Base-by-base conservation (phyloP, 768 basidiomycete species). In the Lentinula aciculospora region DNA sequence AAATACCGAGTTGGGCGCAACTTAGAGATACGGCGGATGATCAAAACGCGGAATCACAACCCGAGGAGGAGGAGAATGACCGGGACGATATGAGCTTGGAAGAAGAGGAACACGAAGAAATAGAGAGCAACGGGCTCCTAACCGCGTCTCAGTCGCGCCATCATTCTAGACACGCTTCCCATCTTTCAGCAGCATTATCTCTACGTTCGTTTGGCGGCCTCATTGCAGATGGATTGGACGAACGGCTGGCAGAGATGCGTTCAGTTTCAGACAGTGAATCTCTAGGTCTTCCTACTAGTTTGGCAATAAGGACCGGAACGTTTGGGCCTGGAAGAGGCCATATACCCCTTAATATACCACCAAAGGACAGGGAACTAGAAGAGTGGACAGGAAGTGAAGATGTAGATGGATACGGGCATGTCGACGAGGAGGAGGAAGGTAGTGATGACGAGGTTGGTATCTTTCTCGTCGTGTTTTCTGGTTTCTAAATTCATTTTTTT, bases 321-420 rank as follows among this genome's bases (percentile, higher is more conserved):
- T 58, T 29, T 49, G 44, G 65, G 42, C 55, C 62, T 58, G 27
- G 56, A 58, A 48, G 71, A 71, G 51, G 65, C 65, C 49, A 53
- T 57, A 44, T 67, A 62, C 37, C 66, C 34, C 45, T 57, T 69
- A 70, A 25, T 71, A 21, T 53, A 28, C 53, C 12, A 39, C 5
- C 27, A 4, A 67, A 59, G 4, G 73, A 72, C 5, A 68, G 68
- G 37, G 67, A 68, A 6, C 64, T 72, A 28, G 85, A 76, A 5
- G 90, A 92, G 63, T 92, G 91, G 90, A 92, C 90, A 3, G 91
- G 87, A 15, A 89, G 88, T 39, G 90, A 92, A 67, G 90, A 90
- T 66, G 64, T 83, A 58, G 78, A 76, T 74, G 59, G 77, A 69
- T 12, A 61, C 61, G 32, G 57, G 59, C 25, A 47, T 25, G 46